Conservation (phyloP, 1,139 yeast species). For the Diutina rugosa region DNA sequence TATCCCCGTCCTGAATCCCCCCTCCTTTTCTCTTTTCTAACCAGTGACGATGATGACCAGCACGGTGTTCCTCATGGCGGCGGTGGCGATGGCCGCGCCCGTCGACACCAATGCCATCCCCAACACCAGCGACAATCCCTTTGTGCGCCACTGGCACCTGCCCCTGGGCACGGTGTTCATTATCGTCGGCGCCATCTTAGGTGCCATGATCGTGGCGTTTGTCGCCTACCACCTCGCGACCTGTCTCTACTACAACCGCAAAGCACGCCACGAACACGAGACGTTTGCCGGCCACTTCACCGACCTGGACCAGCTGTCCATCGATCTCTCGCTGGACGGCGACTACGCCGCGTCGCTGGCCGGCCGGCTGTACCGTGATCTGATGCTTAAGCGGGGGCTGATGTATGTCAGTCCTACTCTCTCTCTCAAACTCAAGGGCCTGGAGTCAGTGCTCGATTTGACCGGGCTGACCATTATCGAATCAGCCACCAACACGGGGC, state of each 20-base stretch:
- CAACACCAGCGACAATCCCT: slow-evolving; percentile 16
- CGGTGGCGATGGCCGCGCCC: neutral
- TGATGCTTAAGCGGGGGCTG: slow-evolving; percentile 10
- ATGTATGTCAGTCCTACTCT: slow-evolving; percentile 26
- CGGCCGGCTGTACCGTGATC: slow-evolving; percentile 15
- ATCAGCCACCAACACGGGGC: neutral
- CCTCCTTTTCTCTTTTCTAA: neutral
- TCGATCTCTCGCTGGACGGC: slow-evolving; percentile 7
- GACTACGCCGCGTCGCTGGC: slow-evolving; percentile 2
- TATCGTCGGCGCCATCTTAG: slow-evolving; percentile 24
- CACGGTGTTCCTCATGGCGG: neutral
- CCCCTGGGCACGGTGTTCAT: slow-evolving; percentile 31
- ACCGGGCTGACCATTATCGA: neutral
- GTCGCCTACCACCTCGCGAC: slow-evolving; percentile 13
- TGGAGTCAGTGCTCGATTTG: neutral
- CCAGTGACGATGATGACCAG: neutral
- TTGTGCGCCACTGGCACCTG: slow-evolving; percentile 11
- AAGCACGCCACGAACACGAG: slow-evolving; percentile 28
- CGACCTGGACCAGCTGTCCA: slow-evolving; percentile 14
- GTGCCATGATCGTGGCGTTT: slow-evolving; percentile 12
- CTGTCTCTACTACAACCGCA: slow-evolving; percentile 12
- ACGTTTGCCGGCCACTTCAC: slow-evolving; percentile 11
- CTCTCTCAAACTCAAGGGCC: slow-evolving; percentile 7
- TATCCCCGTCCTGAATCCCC: neutral
- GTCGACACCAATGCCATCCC: neutral